Evolutionary conservation across 106 monocot genomes (phyloP).

Genomic region (Triglochin maritima): DNA sequence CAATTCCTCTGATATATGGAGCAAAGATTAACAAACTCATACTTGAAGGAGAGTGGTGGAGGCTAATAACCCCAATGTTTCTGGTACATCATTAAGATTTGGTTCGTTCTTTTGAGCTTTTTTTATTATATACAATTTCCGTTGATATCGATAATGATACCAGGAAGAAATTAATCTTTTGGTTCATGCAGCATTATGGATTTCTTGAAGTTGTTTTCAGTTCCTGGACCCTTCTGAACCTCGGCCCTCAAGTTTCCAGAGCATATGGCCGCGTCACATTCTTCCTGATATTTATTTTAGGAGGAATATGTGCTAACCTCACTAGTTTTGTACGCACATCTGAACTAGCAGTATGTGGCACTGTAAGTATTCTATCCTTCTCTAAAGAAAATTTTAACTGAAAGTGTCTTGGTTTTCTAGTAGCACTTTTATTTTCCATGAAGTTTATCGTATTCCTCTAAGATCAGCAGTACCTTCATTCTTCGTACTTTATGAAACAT

Average conservation of each 20-base stretch:
- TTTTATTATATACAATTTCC: neutral
- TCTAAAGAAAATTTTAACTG: neutral
- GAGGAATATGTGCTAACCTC: conserved; percentile 67
- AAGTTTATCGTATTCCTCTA: neutral
- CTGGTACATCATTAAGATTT: conserved; percentile 51
- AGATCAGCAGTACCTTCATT: too few species aligned
- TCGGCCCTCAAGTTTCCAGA: conserved; percentile 62
- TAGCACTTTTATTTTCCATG: neutral
- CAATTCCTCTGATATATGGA: conserved; percentile 65
- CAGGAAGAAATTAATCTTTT: neutral
- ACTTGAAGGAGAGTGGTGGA: conserved; percentile 82
- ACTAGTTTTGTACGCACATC: conserved; percentile 74
- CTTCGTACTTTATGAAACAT: neutral
- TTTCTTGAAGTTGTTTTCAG: conserved; percentile 65
- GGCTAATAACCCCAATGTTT: conserved; percentile 85
- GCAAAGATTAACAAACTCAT: conserved; percentile 74
- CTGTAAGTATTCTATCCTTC: conserved; percentile 29
- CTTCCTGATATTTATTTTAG: conserved; percentile 66
- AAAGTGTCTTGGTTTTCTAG: neutral
- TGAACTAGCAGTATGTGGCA: conserved; percentile 73
- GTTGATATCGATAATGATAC: neutral
- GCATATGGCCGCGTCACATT: conserved; percentile 71
- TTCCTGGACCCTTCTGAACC: conserved; percentile 56
- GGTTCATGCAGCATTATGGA: conserved; percentile 61
- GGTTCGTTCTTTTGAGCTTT: conserved; percentile 15